These are phyloP conservation scores for Penicillium sp. DNA, from an alignment of 2,329 filamentous ascomycete genomes.

Conservation along the genomic window DNA sequence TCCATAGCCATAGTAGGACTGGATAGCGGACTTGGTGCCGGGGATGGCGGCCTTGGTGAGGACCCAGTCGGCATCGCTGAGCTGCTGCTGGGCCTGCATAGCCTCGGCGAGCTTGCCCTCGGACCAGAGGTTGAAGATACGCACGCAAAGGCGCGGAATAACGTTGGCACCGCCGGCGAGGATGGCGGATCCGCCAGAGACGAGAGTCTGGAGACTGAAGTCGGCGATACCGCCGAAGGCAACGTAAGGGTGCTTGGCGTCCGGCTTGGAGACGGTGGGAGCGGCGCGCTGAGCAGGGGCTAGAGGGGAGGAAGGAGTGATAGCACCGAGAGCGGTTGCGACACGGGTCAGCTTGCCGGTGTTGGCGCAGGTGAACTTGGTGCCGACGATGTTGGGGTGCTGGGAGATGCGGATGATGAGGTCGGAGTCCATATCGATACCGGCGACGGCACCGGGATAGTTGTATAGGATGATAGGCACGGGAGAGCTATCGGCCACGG, in stretches of 20 bases:
- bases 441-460: conserved; percentile 82
- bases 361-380: conserved; percentile 90
- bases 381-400: conserved; percentile 82
- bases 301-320: conserved; percentile 55
- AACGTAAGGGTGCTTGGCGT: conserved; percentile 60
- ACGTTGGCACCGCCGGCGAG: conserved; percentile 87
- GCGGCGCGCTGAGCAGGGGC: conserved; percentile 24
- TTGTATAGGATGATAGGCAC: conserved; percentile 85
- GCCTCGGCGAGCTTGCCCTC: conserved; percentile 75
- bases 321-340: conserved; percentile 68
- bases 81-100: conserved; percentile 69
- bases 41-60: conserved; percentile 80
- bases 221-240: conserved; percentile 87
- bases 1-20: conserved; percentile 80
- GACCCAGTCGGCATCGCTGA: conserved; percentile 79
- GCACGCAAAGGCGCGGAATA: conserved; percentile 77
- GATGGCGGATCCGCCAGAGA: conserved; percentile 77
- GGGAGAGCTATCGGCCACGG: conserved; percentile 72
- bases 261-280: conserved; percentile 28
- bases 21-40: conserved; percentile 80
- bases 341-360: conserved; percentile 86
- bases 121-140: conserved; percentile 74
- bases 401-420: conserved; percentile 74
- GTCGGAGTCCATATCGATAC: conserved; percentile 88
- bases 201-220: conserved; percentile 79